These are phyloP conservation scores for Neophaeococcomyces aloes DNA, from an alignment of 2,329 filamentous ascomycete species.

Conservation along the genomic window DNA sequence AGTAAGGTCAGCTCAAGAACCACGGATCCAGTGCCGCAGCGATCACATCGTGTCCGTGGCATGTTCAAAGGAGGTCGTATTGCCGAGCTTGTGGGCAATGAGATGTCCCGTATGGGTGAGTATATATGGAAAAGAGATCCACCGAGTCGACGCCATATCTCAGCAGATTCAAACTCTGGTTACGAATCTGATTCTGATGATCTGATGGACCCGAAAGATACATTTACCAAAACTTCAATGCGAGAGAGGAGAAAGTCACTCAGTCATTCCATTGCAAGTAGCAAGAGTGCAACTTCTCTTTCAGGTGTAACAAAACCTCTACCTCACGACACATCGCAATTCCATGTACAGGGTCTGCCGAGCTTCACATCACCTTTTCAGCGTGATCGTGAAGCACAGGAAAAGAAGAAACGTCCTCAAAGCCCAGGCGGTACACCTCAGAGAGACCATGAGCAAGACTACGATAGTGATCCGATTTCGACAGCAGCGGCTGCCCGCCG, in stretches of 20 bases:
- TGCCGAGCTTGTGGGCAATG: conserved; percentile 59
- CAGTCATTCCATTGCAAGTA: not conserved
- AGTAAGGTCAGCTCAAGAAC: conserved; percentile 35
- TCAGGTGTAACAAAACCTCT: conserved; percentile 5
- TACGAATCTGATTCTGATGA: conserved; percentile 40
- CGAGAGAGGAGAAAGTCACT: not conserved
- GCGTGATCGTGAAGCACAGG: conserved; percentile 27
- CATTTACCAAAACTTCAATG: conserved; percentile 12
- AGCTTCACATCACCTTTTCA: conserved; percentile 41
- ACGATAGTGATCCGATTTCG: conserved; percentile 30
- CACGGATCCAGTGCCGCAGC: conserved; percentile 35
- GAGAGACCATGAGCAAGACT: not conserved
- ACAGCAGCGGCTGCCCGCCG: conserved; percentile 32
- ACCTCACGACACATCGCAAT: conserved; percentile 23
- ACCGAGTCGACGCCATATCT: conserved; percentile 26
- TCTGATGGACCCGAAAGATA: conserved; percentile 24
- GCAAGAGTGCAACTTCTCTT: not conserved
- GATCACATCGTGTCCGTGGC: conserved; percentile 49
- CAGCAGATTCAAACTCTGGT: conserved; percentile 37
- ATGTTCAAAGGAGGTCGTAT: conserved; percentile 71
- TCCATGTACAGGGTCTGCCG: conserved; percentile 38
- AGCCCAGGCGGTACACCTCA: conserved; percentile 10
- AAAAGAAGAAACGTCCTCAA: conserved; percentile 23
- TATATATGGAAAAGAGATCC: conserved; percentile 50
- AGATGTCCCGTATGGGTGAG: conserved; percentile 52